phyloP scores from a whole-genome alignment of 2,329 filamentous ascomycete species.

The Talaromyces sp. region DNA sequence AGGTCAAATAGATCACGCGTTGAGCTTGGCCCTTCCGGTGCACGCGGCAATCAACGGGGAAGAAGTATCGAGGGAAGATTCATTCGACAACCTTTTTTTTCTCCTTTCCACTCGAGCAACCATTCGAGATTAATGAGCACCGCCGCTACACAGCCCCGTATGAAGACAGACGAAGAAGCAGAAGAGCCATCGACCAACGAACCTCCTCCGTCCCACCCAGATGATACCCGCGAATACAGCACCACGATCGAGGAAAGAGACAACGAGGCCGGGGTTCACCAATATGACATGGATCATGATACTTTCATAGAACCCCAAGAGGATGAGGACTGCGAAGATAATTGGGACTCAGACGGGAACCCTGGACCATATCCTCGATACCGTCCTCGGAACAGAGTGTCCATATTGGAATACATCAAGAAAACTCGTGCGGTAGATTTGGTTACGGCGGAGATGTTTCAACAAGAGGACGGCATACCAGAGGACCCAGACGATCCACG shows the following conservation, averaged over 20 bases:
- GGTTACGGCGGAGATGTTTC: neutral
- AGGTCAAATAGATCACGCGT: neutral
- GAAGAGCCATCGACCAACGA: neutral
- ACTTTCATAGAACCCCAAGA: neutral
- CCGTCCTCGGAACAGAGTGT: neutral
- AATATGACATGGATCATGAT: neutral
- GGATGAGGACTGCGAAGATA: neutral
- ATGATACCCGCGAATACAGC: neutral
- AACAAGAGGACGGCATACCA: neutral
- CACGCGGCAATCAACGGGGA: neutral
- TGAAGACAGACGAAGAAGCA: neutral
- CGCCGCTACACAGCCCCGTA: neutral
- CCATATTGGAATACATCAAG: neutral
- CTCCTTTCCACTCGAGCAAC: neutral
- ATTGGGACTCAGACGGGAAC: no score
- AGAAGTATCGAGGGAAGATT: neutral
- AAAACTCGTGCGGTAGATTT: neutral
- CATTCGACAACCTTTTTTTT: neutral
- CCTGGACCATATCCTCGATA: no score
- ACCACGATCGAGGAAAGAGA: neutral
- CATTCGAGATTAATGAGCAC: slow-evolving; percentile 8
- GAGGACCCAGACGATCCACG: neutral
- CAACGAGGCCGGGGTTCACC: neutral
- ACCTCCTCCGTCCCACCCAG: neutral
- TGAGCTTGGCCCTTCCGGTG: neutral